Evolutionary conservation across 192 early-diverging fungal genomes (phyloP), one percentile per base, ranked within the genome.

Genomic region (Radiomyces spectabilis): DNA sequence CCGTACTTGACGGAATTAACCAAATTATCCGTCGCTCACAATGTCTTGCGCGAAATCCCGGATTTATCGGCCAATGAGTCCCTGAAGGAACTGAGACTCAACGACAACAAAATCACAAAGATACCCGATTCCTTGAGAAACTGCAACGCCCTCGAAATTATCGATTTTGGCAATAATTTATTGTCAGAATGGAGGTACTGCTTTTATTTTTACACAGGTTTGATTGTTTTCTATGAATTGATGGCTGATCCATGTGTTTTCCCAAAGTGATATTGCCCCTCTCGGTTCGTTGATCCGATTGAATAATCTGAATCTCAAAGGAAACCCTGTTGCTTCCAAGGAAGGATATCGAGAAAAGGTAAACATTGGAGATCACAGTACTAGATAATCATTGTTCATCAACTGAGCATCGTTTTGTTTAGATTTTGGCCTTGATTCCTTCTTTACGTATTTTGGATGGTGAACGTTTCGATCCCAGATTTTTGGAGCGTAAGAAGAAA

Each of bases 1-100:
- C 73, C 74, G 0, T 46, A 53, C 22, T 64, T 89, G 10, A 61
- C 65, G 8, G 69, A 83, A 43, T 77, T 93, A 12, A 82, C 80
- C 10, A 93, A 93, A 51, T 73, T 93, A 2, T 87, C 85, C 5
- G 78, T 78, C 9, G 78, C 88, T 1, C 86, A 91, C 61, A 93
- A 93, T 55, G 51, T 60, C 13, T 59, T 93, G 26, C 67, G 72
- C 19, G 59, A 68, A 26, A 78, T 91, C 37, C 88, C 91, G 0
- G 84, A 86, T 55, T 66, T 89, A 3, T 72, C 80, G 0, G 59
- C 61, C 12, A 73, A 80, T 21, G 64, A 73, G 0, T 37, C 73
- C 30, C 68, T 94, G 3, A 80, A 82, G 55, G 89, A 94, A 55
- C 57, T 92, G 21, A 64, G 88, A 35, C 58, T 94, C 39, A 84